A percentile compares a stretch with the other conserved stretches of the same genome.
These are phyloP conservation scores for Jatropha curcas DNA, from an alignment of 345 rosid genomes.

Conservation along the genomic window DNA sequence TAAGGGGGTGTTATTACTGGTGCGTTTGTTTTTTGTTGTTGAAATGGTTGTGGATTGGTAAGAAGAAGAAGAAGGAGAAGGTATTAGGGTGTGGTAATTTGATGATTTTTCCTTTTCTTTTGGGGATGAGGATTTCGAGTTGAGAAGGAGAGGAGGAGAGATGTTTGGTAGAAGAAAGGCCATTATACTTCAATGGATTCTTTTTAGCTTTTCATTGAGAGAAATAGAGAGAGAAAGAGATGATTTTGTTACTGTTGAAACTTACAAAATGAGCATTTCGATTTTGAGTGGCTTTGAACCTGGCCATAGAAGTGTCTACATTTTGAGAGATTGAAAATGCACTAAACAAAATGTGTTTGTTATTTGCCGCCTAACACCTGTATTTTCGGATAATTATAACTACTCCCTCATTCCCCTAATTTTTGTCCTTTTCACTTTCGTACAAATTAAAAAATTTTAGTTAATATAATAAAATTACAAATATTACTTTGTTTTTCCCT, in stretches of 20 bases:
- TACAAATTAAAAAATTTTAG: too few species aligned
- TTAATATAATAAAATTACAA: too few species aligned
- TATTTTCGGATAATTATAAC: not conserved
- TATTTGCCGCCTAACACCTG: not conserved
- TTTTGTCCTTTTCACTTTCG: too few species aligned
- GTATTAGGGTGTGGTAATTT: conserved; percentile 13
- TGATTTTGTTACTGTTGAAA: too few species aligned
- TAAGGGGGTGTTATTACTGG: conserved; percentile 14
- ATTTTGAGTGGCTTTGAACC: conserved; percentile 54
- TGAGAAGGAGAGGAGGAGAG: conserved; percentile 58
- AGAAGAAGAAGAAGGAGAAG: conserved; percentile 29
- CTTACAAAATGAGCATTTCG: not conserved
- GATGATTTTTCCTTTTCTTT: conserved; percentile 38
- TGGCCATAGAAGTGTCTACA: conserved; percentile 29
- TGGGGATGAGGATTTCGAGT: conserved; percentile 37
- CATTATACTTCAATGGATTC: conserved; percentile 30
- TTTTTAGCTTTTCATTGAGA: conserved; percentile 32
- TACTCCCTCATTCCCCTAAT: not conserved
- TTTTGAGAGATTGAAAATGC: conserved; percentile 5
- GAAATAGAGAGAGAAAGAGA: too few species aligned
- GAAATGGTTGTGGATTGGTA: conserved; percentile 20
- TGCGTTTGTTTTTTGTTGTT: conserved; percentile 8
- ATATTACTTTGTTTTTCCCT: too few species aligned
- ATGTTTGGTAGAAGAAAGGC: conserved; percentile 79
- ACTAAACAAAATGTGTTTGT: not conserved